Base-by-base conservation (phyloP, 371 early-diverging fungal species). In the Lichtheimia corymbifera region DNA sequence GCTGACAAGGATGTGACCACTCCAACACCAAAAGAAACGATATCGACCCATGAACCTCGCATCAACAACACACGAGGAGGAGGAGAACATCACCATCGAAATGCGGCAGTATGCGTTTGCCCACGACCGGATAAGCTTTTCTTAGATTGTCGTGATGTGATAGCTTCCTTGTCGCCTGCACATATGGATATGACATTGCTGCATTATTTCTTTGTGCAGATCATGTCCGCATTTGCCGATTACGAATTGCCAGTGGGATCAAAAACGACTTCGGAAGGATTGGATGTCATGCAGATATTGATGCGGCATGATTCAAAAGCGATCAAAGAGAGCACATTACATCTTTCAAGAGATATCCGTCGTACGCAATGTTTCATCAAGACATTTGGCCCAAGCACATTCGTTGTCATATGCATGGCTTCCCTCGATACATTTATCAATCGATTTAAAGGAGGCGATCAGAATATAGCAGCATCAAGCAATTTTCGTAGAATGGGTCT, bases 331-430 rank as follows among this genome's bases (percentile, higher is more conserved):
- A 68, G 76, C 14, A 72, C 76, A 5, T 49, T 77, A 2, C 53
- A 53, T 12, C 55, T 68, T 1, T 55, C 66, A 0, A 62, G 60
- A 42, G 61, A 69, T 52, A 51, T 82, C n/a, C 63, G 66, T 17
- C 74, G 88, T 41, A 76, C 83, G 45, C 74, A 81, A 18, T 90
- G 90, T 55, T 90, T 88, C 73, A 82, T 92, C 62, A 90, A 90
- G 65, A 77, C 79, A 7, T 76, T 82, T 59, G 80, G 84, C 47
- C 65, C 83, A 4, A 75, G 80, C 18, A 73, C 82, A 12, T 87
- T 89, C 58, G 62, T 88, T 3, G 70, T 90, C 15, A 70, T 86
- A 5, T 70, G 88, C 28, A 58, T 86, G 2, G 91, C 91, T 28
- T 83, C 73, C n/a, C 67, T 85, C 17, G 74, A 76, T 20, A 65